Evolutionary conservation across 352 stramenopile genomes (phyloP).

Genomic region (Globisporangium heterothallicum): DNA sequence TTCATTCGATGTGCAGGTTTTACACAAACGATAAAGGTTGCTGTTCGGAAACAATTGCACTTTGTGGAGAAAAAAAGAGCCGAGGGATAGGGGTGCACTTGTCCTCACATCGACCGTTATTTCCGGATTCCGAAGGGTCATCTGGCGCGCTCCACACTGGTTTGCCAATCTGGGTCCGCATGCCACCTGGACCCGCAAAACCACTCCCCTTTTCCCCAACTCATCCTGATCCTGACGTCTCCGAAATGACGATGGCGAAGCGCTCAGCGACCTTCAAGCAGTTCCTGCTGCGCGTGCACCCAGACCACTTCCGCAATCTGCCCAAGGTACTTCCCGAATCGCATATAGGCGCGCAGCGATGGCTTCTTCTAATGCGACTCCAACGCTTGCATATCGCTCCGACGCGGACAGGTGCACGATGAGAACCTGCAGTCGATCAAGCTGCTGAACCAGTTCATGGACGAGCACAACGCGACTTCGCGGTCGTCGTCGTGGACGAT

Average conservation of each 20-base stretch:
- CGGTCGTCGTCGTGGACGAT: constrained; percentile 2
- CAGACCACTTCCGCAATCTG: constrained; percentile 57
- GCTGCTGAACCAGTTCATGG: constrained; percentile 69
- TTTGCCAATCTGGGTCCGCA: constrained; percentile 1
- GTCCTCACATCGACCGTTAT: neutral
- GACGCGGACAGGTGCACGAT: constrained; percentile 40
- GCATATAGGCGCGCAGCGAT: neutral
- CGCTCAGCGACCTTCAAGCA: constrained; percentile 57
- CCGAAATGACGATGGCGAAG: constrained; percentile 29
- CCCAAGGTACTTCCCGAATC: constrained; percentile 21
- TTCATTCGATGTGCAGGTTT: too few relatives aligned
- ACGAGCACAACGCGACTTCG: constrained; percentile 27
- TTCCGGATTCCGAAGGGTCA: constrained; percentile 28
- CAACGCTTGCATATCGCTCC: neutral
- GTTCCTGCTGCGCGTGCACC: constrained; percentile 67
- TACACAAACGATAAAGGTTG: too few relatives aligned
- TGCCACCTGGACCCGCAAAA: constrained; percentile 8
- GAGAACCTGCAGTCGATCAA: constrained; percentile 68
- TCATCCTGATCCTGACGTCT: neutral
- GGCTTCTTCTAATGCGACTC: too few relatives aligned
- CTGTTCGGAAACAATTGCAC: neutral
- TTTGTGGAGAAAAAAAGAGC: neutral
- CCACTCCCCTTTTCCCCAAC: neutral
- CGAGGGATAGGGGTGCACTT: neutral
- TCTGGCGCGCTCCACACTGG: constrained; percentile 5